Percentiles rank a stretch among this genome's conserved stretches.
These are phyloP conservation scores for Phytophthora constricta DNA, from an alignment of 352 stramenopile genomes.

Conservation along the genomic window DNA sequence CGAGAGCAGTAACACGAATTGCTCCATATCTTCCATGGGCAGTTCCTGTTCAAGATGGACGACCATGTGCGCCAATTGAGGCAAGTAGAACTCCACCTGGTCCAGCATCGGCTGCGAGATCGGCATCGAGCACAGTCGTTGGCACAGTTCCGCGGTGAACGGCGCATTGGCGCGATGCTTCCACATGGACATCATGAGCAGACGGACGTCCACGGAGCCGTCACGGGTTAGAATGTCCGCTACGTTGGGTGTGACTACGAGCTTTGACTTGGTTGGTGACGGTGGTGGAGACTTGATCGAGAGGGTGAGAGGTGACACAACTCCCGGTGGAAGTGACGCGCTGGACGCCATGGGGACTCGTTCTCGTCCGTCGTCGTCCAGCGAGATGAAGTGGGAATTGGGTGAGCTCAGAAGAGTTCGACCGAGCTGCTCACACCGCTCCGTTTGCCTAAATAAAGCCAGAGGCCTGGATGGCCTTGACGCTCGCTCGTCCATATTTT, in stretches of 20 bases:
- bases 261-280: slow-evolving; percentile 26
- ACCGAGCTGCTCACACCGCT: background rate
- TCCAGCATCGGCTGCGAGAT: slow-evolving; percentile 65
- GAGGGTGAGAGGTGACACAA: slow-evolving; percentile 11
- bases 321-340: slow-evolving; percentile 7
- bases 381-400: no score
- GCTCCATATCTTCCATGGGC: slow-evolving; percentile 77
- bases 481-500: no score
- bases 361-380: no score
- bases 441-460: slow-evolving; percentile 25
- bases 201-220: slow-evolving; percentile 68
- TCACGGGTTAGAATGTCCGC: slow-evolving; percentile 49
- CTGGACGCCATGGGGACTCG: slow-evolving; percentile 20
- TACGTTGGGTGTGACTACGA: slow-evolving; percentile 20
- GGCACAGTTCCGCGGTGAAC: slow-evolving; percentile 72
- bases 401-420: slow-evolving; percentile 15
- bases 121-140: slow-evolving; percentile 56
- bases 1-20: slow-evolving; percentile 78
- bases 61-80: slow-evolving; percentile 85
- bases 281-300: slow-evolving; percentile 19
- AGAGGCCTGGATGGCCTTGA: slow-evolving; percentile 9
- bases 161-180: slow-evolving; percentile 61
- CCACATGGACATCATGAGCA: slow-evolving; percentile 81
- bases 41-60: slow-evolving; percentile 83
- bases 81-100: slow-evolving; percentile 83